Percentiles rank a stretch among this genome's conserved stretches.
Evolutionary conservation across 1,139 yeast species (phyloP).

Genomic region (Yamadazyma dushanensis): DNA sequence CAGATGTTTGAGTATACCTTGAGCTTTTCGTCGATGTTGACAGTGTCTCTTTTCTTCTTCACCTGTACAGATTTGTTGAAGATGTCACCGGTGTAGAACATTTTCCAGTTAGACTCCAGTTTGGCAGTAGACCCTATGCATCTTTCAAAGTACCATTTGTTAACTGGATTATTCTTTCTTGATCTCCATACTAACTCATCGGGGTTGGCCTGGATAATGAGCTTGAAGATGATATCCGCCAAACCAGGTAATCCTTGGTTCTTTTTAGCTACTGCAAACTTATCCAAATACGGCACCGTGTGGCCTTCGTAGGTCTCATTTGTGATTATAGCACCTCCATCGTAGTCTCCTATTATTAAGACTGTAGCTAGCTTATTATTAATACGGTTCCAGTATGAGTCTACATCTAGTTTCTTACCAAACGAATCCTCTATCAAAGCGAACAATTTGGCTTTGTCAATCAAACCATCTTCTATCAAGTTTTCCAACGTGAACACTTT

Average conservation of each 20-base stretch:
- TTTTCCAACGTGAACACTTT: slow-evolving; percentile 42
- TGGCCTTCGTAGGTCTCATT: slow-evolving; percentile 48
- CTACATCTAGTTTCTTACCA: slow-evolving; percentile 61
- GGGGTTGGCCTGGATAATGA: slow-evolving; percentile 69
- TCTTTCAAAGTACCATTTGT: slow-evolving; percentile 96
- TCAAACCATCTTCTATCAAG: slow-evolving; percentile 44
- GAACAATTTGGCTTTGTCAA: slow-evolving; percentile 60
- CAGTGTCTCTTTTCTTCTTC: slow-evolving; percentile 19
- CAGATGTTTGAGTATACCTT: slow-evolving; percentile 30
- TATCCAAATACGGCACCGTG: slow-evolving; percentile 74
- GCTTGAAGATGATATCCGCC: slow-evolving; percentile 89
- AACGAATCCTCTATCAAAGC: slow-evolving; percentile 77
- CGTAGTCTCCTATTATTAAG: slow-evolving; percentile 89
- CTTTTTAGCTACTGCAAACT: slow-evolving; percentile 81
- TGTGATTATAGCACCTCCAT: slow-evolving; percentile 91
- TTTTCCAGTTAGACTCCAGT: slow-evolving; percentile 60
- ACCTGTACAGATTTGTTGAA: slow-evolving; percentile 37
- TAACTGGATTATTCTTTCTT: slow-evolving; percentile 80
- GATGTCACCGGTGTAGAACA: slow-evolving; percentile 65
- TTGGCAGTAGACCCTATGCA: slow-evolving; percentile 67
- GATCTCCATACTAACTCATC: slow-evolving; percentile 88
- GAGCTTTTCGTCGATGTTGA: slow-evolving; percentile 32
- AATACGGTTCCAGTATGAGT: slow-evolving; percentile 65
- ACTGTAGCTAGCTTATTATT: slow-evolving; percentile 68
- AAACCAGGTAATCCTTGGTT: slow-evolving; percentile 91